A percentile compares a stretch with the other conserved stretches of the same genome.
phyloP scores from a whole-genome alignment of 1,139 yeast species.

The Geotrichum siamense region DNA sequence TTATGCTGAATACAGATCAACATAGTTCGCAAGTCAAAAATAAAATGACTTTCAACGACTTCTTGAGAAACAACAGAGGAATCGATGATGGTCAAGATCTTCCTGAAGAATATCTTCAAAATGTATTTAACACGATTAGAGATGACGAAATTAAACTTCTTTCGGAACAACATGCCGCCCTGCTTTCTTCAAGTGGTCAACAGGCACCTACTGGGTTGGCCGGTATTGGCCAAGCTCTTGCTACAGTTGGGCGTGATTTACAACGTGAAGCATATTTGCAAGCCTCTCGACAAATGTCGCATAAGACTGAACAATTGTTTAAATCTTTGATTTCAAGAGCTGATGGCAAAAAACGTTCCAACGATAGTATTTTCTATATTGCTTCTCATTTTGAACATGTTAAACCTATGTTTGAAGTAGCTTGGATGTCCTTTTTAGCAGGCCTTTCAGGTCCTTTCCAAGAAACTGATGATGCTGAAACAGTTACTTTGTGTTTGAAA shows the following conservation, averaged over 20 bases:
- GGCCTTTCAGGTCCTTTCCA: conserved; percentile 91
- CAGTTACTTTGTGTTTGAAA: conserved; percentile 66
- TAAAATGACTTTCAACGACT: conserved; percentile 84
- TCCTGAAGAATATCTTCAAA: conserved; percentile 62
- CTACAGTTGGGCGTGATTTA: conserved; percentile 58
- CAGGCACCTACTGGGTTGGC: conserved; percentile 37
- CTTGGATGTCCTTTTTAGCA: conserved; percentile 96
- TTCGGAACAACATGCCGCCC: conserved; percentile 91
- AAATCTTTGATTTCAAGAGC: conserved; percentile 53
- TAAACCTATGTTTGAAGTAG: conserved; percentile 82
- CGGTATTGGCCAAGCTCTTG: conserved; percentile 52
- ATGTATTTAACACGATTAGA: conserved; percentile 69
- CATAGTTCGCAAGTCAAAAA: conserved; percentile 82
- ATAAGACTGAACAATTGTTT: conserved; percentile 80
- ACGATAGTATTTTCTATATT: conserved; percentile 40
- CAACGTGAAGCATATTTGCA: conserved; percentile 83
- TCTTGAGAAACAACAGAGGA: conserved; percentile 80
- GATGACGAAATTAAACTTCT: conserved; percentile 79
- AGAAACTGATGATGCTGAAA: conserved; percentile 74
- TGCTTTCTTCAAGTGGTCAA: conserved; percentile 55
- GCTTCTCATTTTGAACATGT: conserved; percentile 87
- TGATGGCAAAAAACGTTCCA: conserved; percentile 25
- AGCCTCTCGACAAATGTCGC: conserved; percentile 87
- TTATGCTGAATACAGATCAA: conserved; percentile 88
- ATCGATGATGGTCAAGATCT: conserved; percentile 86